Evolutionary conservation across 2,329 filamentous ascomycete genomes (phyloP), one percentile per base, ranked within the genome.

Genomic region (Diaporthe amygdali): DNA sequence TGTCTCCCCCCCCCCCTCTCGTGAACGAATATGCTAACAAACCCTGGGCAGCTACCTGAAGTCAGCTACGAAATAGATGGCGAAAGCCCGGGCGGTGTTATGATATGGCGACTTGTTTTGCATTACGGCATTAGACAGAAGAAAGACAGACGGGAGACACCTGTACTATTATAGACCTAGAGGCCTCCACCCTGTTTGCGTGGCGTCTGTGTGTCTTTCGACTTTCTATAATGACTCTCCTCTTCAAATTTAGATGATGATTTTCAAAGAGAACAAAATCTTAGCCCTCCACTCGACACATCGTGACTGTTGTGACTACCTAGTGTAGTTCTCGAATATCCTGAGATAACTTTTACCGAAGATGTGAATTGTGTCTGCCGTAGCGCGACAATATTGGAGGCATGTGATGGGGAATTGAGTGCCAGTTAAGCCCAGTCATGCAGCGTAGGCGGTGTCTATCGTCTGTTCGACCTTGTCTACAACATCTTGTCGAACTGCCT

Each of bases 41-140:
- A 72, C 59, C 37, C 41, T 2, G 27, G 6, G 74, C 76, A 91
- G 89, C 81, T 93, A 85, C 90, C 89, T 94, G 82, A 88, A 89
- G 84, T 87, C 93, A 75, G 83, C 90, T 79, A 94, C 91, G 80
- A 86, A 87, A 85, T 94, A 94, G 86, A 88, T 79, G 81, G 68
- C 63, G 49, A 59, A 49, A 47, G 54, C 14, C 51, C 56, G 32
- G 72, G 63, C 55, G 70, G 71, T 72, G 74, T 68, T 70, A 69
- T 44, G 61, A 72, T 73, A 72, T 32, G 49, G 71, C 66, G 64
- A 72, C 67, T 64, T 71, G 73, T 68, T 69, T 73, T 74, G 75
- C 74, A 76, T 74, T 75, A 75, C 69, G 70, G 72, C 72, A 75
- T 69, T 71, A 75, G 74, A 75, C 73, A 70, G 68, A 68, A 68